Conservation (phyloP, 176 grass and related monocot species). For the Phoenix roebelenii region DNA sequence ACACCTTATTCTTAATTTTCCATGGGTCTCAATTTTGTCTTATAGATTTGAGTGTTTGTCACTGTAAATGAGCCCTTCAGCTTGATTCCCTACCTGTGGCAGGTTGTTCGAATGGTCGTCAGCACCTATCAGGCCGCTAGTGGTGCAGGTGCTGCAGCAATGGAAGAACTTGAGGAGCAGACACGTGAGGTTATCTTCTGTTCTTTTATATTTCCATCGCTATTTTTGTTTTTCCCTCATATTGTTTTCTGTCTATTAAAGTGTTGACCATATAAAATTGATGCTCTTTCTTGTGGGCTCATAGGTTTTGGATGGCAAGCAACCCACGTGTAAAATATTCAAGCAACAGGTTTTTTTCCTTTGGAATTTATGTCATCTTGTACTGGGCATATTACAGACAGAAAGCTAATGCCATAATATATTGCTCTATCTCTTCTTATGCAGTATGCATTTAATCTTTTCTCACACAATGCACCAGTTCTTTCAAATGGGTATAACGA, state of each 20-base stretch:
- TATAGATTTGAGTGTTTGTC: too few relatives aligned
- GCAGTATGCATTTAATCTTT: conserved; percentile 98
- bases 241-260: too few relatives aligned
- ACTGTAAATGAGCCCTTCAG: not conserved
- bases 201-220: too few relatives aligned
- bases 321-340: conserved; percentile 92
- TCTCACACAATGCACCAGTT: conserved; percentile 93
- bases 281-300: not conserved
- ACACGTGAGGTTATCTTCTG: conserved; percentile 53
- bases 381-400: not conserved
- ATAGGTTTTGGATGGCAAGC: conserved; percentile 91
- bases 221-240: too few relatives aligned
- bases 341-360: conserved; percentile 57
- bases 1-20: too few relatives aligned
- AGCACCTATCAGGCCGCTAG: conserved; percentile 99
- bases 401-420: not conserved
- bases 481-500: conserved; percentile 93
- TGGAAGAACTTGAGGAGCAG: conserved; percentile 84
- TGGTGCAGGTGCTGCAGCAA: conserved; percentile 90
- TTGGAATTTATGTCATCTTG: not conserved
- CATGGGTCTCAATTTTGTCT: too few relatives aligned
- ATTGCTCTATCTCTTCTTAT: conserved; percentile 20
- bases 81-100: conserved; percentile 5
- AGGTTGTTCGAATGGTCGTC: conserved; percentile 93
- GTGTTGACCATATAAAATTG: too few relatives aligned